Conservation (phyloP, 768 basidiomycete genomes). For the Termitomyces sp. region DNA sequence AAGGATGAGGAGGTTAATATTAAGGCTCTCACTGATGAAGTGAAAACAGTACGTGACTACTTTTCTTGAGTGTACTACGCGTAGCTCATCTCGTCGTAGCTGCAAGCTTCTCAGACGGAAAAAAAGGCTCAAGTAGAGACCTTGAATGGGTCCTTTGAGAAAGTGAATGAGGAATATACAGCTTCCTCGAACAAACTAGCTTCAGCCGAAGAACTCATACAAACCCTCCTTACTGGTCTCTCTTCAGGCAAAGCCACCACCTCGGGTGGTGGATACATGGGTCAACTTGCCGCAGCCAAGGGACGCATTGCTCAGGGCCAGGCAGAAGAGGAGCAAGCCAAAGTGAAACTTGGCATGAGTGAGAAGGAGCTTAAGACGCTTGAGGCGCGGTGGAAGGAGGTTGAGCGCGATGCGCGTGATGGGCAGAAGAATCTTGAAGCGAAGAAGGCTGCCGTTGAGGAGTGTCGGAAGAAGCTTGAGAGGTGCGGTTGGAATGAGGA, state of each 20-base stretch:
- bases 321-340: slow-evolving; percentile 83
- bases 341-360: slow-evolving; percentile 68
- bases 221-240: slow-evolving; percentile 90
- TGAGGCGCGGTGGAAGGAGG: slow-evolving; percentile 78
- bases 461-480: slow-evolving; percentile 45
- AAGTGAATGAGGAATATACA: slow-evolving; percentile 68
- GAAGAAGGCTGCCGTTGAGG: slow-evolving; percentile 56
- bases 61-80: neutral
- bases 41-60: slow-evolving; percentile 50
- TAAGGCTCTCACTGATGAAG: slow-evolving; percentile 45
- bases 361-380: slow-evolving; percentile 76
- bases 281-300: slow-evolving; percentile 86
- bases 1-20: slow-evolving; percentile 73
- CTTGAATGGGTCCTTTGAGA: slow-evolving; percentile 50
- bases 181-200: slow-evolving; percentile 55
- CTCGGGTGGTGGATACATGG: slow-evolving; percentile 90
- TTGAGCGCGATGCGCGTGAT: slow-evolving; percentile 81
- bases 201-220: slow-evolving; percentile 88
- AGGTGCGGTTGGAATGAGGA: slow-evolving; percentile 75
- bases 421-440: slow-evolving; percentile 64
- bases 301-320: slow-evolving; percentile 68
- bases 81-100: slow-evolving; percentile 31
- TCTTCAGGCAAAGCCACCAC: slow-evolving; percentile 63
- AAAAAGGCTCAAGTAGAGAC: slow-evolving; percentile 59
- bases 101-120: slow-evolving; percentile 49